phyloP scores from a whole-genome alignment of 257 asterid genomes.

The Fraxinus americana region DNA sequence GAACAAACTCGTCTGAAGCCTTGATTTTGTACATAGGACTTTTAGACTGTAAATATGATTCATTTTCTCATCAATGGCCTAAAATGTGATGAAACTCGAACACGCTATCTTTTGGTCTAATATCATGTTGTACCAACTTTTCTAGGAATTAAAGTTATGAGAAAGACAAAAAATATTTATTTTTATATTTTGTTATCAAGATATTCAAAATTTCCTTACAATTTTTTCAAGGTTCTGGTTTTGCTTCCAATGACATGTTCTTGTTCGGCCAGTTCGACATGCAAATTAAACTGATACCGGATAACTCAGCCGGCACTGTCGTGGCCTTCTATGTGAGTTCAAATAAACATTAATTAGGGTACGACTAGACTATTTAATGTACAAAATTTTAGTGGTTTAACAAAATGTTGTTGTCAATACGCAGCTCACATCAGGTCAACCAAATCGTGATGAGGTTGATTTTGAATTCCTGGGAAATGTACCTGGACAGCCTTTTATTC shows the following conservation, averaged over 20 bases:
- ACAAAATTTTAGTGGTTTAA: background rate
- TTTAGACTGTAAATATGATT: background rate
- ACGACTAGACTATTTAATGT: background rate
- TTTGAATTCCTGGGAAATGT: constrained; percentile 88
- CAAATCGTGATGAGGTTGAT: constrained; percentile 81
- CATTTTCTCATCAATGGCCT: too few species aligned
- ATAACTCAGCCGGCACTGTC: constrained; percentile 90
- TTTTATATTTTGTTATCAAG: background rate
- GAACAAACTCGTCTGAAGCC: background rate
- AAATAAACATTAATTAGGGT: background rate
- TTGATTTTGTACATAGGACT: background rate
- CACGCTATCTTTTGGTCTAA: background rate
- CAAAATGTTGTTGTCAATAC: constrained; percentile 10
- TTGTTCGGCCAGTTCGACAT: constrained; percentile 85
- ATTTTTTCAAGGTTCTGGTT: constrained; percentile 50
- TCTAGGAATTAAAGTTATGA: background rate
- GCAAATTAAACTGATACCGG: constrained; percentile 75
- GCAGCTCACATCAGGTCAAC: constrained; percentile 65
- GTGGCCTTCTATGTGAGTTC: constrained; percentile 75
- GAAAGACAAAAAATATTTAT: background rate
- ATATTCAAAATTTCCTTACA: background rate
- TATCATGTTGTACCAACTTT: background rate
- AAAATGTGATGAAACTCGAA: too few species aligned
- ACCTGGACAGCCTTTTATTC: constrained; percentile 54
- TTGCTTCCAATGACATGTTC: constrained; percentile 74